Percentiles rank a stretch among this genome's conserved stretches.
Conservation (phyloP, 192 early-diverging fungal genomes). For the Allomyces arbusculus region DNA sequence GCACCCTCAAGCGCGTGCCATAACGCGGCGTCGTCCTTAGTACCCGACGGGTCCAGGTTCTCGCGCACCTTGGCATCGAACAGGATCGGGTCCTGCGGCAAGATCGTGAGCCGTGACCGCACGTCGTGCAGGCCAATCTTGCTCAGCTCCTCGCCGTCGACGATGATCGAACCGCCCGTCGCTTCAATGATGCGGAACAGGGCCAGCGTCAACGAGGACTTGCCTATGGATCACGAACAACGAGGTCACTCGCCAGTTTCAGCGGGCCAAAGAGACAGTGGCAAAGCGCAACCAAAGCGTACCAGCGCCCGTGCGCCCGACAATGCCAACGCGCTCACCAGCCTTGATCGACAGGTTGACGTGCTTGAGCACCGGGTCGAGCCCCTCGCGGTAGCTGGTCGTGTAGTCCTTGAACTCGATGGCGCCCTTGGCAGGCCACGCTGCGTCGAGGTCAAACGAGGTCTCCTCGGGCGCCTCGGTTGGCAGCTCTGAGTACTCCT, state of each 20-base stretch:
- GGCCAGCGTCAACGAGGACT: neutral
- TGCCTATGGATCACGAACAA: neutral
- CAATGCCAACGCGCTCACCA: slow-evolving; percentile 28
- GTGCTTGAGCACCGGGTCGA: slow-evolving; percentile 43
- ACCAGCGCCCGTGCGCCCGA: slow-evolving; percentile 13
- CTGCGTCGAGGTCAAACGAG: slow-evolving; percentile 26
- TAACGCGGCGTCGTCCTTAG: slow-evolving; percentile 4
- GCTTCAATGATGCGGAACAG: neutral
- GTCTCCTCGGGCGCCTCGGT: slow-evolving; percentile 43
- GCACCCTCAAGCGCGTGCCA: slow-evolving; percentile 20
- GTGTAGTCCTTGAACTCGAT: slow-evolving; percentile 56
- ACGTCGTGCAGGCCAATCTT: slow-evolving; percentile 3
- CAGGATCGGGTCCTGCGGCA: slow-evolving; percentile 34
- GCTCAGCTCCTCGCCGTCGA: neutral
- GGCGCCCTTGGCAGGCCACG: slow-evolving; percentile 46
- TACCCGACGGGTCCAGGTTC: slow-evolving; percentile 7
- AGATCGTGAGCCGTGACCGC: slow-evolving; percentile 12
- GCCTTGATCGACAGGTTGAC: slow-evolving; percentile 11
- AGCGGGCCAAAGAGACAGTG: no score
- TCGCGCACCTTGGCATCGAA: slow-evolving; percentile 24
- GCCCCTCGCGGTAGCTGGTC: slow-evolving; percentile 38
- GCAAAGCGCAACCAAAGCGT: neutral
- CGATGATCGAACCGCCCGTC: slow-evolving; percentile 3
- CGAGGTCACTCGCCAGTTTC: no score
- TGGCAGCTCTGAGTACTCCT: slow-evolving; percentile 65